Evolutionary conservation across 2,329 filamentous ascomycete genomes (phyloP).

Genomic region (Coccinonectria pachysandricola): DNA sequence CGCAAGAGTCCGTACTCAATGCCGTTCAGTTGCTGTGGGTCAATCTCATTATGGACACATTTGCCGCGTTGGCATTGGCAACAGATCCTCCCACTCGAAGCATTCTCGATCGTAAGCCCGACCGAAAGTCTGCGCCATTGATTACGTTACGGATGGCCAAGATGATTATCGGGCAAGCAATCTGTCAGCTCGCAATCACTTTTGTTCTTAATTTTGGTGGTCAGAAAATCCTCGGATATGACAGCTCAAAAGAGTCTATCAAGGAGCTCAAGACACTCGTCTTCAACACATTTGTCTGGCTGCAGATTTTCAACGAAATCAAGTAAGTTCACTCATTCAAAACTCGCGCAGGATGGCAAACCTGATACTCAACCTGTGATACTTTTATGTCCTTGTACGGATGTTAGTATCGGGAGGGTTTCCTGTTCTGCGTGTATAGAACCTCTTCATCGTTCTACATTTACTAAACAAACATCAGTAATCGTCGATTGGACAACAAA

Average conservation of each 20-base stretch:
- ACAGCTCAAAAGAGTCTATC: slow-evolving; percentile 8
- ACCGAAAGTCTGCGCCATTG: slow-evolving; percentile 57
- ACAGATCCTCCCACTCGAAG: slow-evolving; percentile 50
- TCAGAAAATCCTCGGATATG: slow-evolving; percentile 40
- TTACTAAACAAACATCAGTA: slow-evolving; percentile 49
- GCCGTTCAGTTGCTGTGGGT: slow-evolving; percentile 53
- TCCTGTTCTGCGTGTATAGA: too few relatives aligned
- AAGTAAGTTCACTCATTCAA: too few relatives aligned
- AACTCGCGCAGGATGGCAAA: too few relatives aligned
- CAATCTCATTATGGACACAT: slow-evolving; percentile 55
- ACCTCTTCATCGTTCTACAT: too few relatives aligned
- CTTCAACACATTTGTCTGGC: slow-evolving; percentile 63
- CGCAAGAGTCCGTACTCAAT: slow-evolving; percentile 43
- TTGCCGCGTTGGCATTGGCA: slow-evolving; percentile 52
- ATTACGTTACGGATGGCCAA: slow-evolving; percentile 61
- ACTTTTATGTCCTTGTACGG: too few relatives aligned
- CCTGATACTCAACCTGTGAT: too few relatives aligned
- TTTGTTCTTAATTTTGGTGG: slow-evolving; percentile 53
- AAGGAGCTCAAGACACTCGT: slow-evolving; percentile 47
- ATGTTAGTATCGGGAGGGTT: too few relatives aligned
- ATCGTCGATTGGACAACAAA: slow-evolving; percentile 65
- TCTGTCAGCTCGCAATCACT: slow-evolving; percentile 49
- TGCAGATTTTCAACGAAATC: slow-evolving; percentile 63
- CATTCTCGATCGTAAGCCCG: slow-evolving; percentile 45
- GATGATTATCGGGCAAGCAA: slow-evolving; percentile 52